Conservation (phyloP, 108 stramenopile genomes). For the Skeletonema marinoi region DNA sequence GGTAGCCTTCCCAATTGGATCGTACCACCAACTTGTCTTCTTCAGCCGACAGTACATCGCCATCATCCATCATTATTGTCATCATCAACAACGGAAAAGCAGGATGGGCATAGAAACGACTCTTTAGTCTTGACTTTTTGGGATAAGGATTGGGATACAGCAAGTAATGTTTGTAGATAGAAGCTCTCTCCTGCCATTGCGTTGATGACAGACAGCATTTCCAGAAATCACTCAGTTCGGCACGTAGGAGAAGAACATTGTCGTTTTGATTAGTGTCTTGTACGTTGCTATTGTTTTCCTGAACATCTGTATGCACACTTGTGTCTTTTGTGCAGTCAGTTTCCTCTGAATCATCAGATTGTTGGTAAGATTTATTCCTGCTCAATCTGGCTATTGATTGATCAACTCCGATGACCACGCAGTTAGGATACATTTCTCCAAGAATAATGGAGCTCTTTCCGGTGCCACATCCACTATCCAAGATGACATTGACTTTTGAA, state of each 20-base stretch:
- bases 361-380: conserved; percentile 33
- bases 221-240: conserved; percentile 91
- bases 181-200: conserved; percentile 20
- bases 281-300: conserved; percentile 3
- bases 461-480: conserved; percentile 93
- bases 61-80: conserved; percentile 16
- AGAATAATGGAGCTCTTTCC: conserved; percentile 65
- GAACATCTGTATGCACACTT: background rate
- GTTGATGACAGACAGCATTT: conserved; percentile 41
- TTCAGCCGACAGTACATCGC: conserved; percentile 21
- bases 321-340: background rate
- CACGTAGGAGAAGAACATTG: conserved; percentile 81
- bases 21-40: conserved; percentile 54
- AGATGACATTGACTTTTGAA: conserved; percentile 46
- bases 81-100: conserved; percentile 77
- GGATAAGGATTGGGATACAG: conserved; percentile 96
- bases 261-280: background rate
- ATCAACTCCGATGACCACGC: conserved; percentile 84
- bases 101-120: conserved; percentile 89
- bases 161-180: conserved; percentile 67
- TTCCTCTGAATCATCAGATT: background rate
- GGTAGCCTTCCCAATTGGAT: conserved; percentile 81
- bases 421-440: conserved; percentile 65
- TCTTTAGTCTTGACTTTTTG: conserved; percentile 66
- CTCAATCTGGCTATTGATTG: conserved; percentile 77